Base-by-base conservation (phyloP, 2,329 filamentous ascomycete species). In the Fusarium austroafricanum region DNA sequence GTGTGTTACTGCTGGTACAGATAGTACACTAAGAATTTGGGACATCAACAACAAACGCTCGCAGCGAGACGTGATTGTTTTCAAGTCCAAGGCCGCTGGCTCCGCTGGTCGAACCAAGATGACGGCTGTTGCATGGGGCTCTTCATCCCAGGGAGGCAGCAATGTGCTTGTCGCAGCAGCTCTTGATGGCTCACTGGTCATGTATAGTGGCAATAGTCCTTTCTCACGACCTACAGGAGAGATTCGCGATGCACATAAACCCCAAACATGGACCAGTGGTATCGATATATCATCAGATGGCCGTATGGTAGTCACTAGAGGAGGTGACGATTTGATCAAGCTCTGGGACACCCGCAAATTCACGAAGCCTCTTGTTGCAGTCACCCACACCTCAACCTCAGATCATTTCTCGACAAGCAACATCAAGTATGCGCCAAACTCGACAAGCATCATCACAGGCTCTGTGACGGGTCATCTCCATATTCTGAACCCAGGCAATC, bases 301-400 rank as follows among this genome's bases (percentile, higher is more conserved):
- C 11, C 88, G 95, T 60, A 90, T 97, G 82, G 89, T 98, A 5
- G 91, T 97, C 10, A 97, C 94, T 2, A 86, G 94, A 71, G 96
- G 96, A 55, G 95, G 94, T 50, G 96, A 99, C 79, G 89, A 96
- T 75, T 86, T 92, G 3, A 95, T 99, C 79, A 98, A 98, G 81
- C 85, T 97, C 3, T 99, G 96, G 96, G 96, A 99, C 77, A 96
- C 91, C 5, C 89, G 96, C 60, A 98, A 97, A 75, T 97, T 99
- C 84, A 98, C 96, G 77, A 85, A 91, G 58, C 93, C 96, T 6
- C 86, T 99, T 15, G 92, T 93, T 46, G 92, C 90, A 2, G 88
- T 93, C 17, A 82, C 90, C 8, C 94, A 97, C 78, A 80, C 87
- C 2, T 97, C 95, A 2, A 97, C 92, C 15, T 95, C 93, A 2